phyloP scores from a whole-genome alignment of 2,329 filamentous ascomycete species.

The Sclerotinia subarctica region DNA sequence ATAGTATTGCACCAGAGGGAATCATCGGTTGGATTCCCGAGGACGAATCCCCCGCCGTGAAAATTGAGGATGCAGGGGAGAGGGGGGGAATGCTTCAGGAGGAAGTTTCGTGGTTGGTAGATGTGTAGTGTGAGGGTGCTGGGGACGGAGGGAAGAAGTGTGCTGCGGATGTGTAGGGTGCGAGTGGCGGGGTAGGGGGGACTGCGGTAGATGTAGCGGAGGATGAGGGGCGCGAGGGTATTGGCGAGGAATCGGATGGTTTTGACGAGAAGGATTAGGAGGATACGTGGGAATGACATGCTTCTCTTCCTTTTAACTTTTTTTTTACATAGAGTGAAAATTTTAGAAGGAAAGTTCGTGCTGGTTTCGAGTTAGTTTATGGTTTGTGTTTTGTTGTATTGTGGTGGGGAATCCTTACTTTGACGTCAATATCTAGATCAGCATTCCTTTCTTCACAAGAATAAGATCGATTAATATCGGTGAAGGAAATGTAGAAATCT shows the following conservation, averaged over 20 bases:
- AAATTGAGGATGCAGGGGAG: constrained; percentile 39
- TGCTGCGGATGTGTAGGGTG: not conserved
- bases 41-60: constrained; percentile 40
- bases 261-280: constrained; percentile 12
- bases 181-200: constrained; percentile 1
- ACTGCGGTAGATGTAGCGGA: constrained; percentile 2
- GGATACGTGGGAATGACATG: constrained; percentile 13
- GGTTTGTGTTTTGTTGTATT: not conserved
- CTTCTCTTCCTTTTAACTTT: too few species aligned
- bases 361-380: not conserved
- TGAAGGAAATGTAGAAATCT: not conserved
- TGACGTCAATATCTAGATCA: not conserved
- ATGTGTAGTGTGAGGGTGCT: constrained; percentile 6
- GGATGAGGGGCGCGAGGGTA: constrained; percentile 7
- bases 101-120: constrained; percentile 4
- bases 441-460: not conserved
- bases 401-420: not conserved
- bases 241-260: constrained; percentile 12
- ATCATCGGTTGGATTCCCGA: constrained; percentile 39
- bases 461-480: not conserved
- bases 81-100: not conserved
- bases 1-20: constrained; percentile 38
- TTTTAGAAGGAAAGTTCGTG: not conserved
- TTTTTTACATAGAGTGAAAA: too few species aligned
- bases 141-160: not conserved